phyloP scores from a whole-genome alignment of 2,329 filamentous ascomycete species.

The Cyphellophora europaea region DNA sequence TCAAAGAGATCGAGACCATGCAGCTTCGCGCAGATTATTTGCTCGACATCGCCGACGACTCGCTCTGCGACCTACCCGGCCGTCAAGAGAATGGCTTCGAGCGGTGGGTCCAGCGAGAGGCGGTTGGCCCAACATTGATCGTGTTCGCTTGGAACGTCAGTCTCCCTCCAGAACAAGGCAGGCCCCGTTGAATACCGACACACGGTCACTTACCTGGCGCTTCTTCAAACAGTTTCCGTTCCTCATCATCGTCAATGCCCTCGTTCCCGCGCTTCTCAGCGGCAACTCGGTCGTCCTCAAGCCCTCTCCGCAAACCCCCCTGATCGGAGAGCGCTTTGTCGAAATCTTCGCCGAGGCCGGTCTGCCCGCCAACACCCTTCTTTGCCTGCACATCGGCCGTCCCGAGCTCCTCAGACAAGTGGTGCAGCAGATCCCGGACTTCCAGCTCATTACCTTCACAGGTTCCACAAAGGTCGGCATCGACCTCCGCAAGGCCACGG shows the following conservation, averaged over 20 bases:
- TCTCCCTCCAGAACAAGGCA: slow-evolving; percentile 15
- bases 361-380: slow-evolving; percentile 68
- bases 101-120: slow-evolving; percentile 76
- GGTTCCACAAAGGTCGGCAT: slow-evolving; percentile 52
- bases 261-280: slow-evolving; percentile 39
- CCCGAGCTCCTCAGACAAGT: slow-evolving; percentile 65
- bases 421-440: slow-evolving; percentile 49
- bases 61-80: slow-evolving; percentile 67
- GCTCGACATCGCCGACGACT: slow-evolving; percentile 69
- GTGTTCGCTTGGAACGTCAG: slow-evolving; percentile 91
- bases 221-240: slow-evolving; percentile 43
- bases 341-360: slow-evolving; percentile 69
- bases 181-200: slow-evolving; percentile 10
- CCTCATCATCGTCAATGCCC: slow-evolving; percentile 38
- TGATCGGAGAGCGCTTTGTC: slow-evolving; percentile 70
- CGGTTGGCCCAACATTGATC: slow-evolving; percentile 74
- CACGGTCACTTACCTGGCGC: too few species aligned
- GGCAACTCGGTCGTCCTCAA: slow-evolving; percentile 48
- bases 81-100: slow-evolving; percentile 78
- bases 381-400: slow-evolving; percentile 79
- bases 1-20: slow-evolving; percentile 72
- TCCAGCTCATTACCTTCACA: slow-evolving; percentile 55
- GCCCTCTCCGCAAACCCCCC: slow-evolving; percentile 55
- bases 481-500: slow-evolving; percentile 45
- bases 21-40: slow-evolving; percentile 74